Evolutionary conservation across 257 asterid species (phyloP), one percentile per base, ranked within the genome.

Genomic region (Solanum appendiculatum): DNA sequence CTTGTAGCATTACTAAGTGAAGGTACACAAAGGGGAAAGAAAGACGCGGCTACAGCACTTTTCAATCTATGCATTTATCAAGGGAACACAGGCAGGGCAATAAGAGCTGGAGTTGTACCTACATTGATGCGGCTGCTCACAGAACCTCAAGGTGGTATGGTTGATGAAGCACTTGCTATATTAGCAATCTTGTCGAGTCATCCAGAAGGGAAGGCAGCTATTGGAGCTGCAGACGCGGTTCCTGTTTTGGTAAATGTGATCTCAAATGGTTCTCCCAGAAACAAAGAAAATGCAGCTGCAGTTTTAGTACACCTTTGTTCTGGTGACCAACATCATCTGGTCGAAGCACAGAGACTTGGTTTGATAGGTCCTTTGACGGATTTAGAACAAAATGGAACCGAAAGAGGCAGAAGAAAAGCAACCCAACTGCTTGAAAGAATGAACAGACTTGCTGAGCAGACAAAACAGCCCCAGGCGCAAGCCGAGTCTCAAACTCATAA

Each of bases 21-120:
- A 44, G 90, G 89, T 14, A 66, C 80, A 63, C 82, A 83, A 13
- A 68, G 77, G 84, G 91, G 87, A 20, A 85, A 78, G 83, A 87
- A 89, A 36, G 91, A 87, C 70, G 91, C 89, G 21, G 90, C 91
- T 85, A 78, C 90, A 11, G 90, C 91, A 15, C 86, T 89, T 69
- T 89, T 87, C 84, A 85, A 70, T 46, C 83, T 89, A 31, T 87
- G 91, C 64, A 87, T 87, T 40, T 82, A 66, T 63, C 88, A 89
- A 23, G 91, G 86, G 36, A 89, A 89, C 46, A 89, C 85, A 46
- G 72, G 77, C 15, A 89, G 42, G 85, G 91, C 91, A 40, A 86
- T 88, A 33, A 46, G 90, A 63, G 84, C 81, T 82, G 90, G 89
- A n/a, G 90, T 85, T 18, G 69, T 88, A 63, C 82, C 87, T 72